These are phyloP conservation scores for Orychophragmus violaceus DNA, from an alignment of 345 rosid genomes.

Conservation along the genomic window DNA sequence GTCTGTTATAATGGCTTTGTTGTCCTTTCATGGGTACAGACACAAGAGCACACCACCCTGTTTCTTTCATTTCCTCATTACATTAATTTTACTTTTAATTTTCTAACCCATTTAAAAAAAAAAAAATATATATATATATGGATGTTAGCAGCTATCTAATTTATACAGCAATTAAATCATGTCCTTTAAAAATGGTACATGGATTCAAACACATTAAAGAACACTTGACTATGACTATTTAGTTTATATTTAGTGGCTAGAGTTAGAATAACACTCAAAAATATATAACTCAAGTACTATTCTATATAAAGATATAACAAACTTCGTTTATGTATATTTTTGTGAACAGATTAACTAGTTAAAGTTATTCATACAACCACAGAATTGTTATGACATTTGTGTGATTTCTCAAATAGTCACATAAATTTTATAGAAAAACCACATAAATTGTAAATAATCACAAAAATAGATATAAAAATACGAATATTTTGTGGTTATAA, in stretches of 20 bases:
- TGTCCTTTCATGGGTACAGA: conserved; percentile 11
- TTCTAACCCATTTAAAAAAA: not conserved
- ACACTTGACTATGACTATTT: not conserved
- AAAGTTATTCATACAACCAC: too few relatives aligned
- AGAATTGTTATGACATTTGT: too few relatives aligned
- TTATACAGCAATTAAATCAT: not conserved
- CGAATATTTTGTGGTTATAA: too few relatives aligned
- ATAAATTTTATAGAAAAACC: too few relatives aligned
- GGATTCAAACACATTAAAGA: not conserved
- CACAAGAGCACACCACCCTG: conserved; percentile 12
- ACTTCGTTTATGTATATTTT: too few relatives aligned
- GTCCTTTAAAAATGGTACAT: not conserved
- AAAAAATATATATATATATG: too few relatives aligned
- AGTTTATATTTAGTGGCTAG: not conserved
- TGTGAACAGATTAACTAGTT: too few relatives aligned
- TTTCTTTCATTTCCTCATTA: not conserved
- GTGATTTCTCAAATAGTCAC: too few relatives aligned
- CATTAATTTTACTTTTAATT: not conserved
- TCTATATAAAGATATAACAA: not conserved
- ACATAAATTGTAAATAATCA: too few relatives aligned
- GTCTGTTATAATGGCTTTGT: conserved; percentile 29
- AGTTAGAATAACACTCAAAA: not conserved
- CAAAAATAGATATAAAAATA: too few relatives aligned
- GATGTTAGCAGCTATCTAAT: not conserved
- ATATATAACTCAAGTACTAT: not conserved